Base-by-base conservation (phyloP, 2,329 filamentous ascomycete genomes). In the Aspergillus sp. region DNA sequence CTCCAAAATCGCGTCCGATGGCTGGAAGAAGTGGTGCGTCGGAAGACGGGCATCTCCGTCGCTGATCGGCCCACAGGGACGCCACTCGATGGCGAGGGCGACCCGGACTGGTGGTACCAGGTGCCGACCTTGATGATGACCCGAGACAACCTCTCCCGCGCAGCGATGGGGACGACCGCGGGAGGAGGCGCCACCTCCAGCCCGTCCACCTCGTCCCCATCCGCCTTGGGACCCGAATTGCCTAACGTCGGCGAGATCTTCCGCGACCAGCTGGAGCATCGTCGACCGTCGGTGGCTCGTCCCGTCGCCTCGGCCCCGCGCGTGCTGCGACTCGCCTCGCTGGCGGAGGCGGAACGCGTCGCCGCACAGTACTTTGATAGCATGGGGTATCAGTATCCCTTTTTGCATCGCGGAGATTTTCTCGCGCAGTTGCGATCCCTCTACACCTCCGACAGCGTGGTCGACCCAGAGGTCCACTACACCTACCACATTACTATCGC, bases 221-320 rank as follows among this genome's bases (percentile, higher is more conserved):
- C 61, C 43, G 13, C 52, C 44, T 23, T 71, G 19, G 66, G 66
- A 0, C 60, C 64, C 1, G 68, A 71, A 44, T 52, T 73, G 11
- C 70, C 70, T 9, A 72, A 73, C 34, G 68, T 73, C 5, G 68
- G 70, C 10, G 70, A 73, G 50, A 70, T 73, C 34, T 72, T 73
- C 58, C 67, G 70, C 42, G 69, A 73, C 52, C 65, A 71, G 43
- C 54, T 73, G 7, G 70, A 73, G 57, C 66, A 73, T 49, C 68
- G 70, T 17, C 64, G 65, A 13, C 69, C 64, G 13, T 67, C 68
- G 1, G 58, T 70, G 9, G 67, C 70, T 13, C 68, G 70, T 17
- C 65, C 68, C 4, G 36, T 57, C 14, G 51, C 64, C 13, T 62
- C 64, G 3, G 62, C 67, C 5, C 69, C 69, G 20, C 66, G 64